Evolutionary conservation across 2,329 filamentous ascomycete species (phyloP).

Genomic region (Verticillium nubilum): DNA sequence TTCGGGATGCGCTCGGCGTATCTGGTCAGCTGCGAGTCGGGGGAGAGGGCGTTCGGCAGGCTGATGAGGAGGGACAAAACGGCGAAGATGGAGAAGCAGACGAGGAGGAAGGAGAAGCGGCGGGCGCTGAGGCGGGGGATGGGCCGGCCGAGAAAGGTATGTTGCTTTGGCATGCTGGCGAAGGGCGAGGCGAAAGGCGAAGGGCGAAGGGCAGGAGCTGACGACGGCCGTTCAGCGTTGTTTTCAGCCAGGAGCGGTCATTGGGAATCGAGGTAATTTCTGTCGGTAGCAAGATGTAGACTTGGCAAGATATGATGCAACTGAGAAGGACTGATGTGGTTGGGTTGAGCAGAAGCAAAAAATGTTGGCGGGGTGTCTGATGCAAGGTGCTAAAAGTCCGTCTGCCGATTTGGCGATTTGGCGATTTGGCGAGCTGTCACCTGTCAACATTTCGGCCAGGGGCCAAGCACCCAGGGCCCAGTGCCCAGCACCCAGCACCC

Average conservation of each 20-base stretch:
- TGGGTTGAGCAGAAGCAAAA: too few relatives aligned
- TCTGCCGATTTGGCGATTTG: too few relatives aligned
- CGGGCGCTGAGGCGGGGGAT: slow-evolving; percentile 46
- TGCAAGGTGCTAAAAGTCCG: too few relatives aligned
- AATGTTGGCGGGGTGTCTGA: too few relatives aligned
- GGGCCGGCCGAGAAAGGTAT: slow-evolving; percentile 38
- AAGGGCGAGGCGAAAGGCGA: neutral
- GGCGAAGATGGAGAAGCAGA: slow-evolving; percentile 45
- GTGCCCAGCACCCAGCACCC: too few relatives aligned
- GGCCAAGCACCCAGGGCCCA: too few relatives aligned
- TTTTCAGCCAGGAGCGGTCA: neutral
- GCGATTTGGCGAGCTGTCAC: too few relatives aligned
- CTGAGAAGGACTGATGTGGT: neutral
- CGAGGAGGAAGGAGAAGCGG: slow-evolving; percentile 46
- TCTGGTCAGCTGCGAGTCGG: slow-evolving; percentile 41
- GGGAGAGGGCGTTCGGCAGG: slow-evolving; percentile 41
- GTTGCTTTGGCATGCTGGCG: slow-evolving; percentile 21
- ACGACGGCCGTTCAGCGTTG: neutral
- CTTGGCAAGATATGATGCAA: neutral
- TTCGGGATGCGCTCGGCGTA: slow-evolving; percentile 45
- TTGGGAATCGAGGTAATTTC: neutral
- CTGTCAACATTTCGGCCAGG: too few relatives aligned
- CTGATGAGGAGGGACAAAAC: slow-evolving; percentile 48
- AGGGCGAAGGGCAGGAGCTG: neutral
- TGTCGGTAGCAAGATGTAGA: neutral